These are phyloP conservation scores for Datisca glomerata DNA, from an alignment of 306 rosid genomes.

Conservation along the genomic window DNA sequence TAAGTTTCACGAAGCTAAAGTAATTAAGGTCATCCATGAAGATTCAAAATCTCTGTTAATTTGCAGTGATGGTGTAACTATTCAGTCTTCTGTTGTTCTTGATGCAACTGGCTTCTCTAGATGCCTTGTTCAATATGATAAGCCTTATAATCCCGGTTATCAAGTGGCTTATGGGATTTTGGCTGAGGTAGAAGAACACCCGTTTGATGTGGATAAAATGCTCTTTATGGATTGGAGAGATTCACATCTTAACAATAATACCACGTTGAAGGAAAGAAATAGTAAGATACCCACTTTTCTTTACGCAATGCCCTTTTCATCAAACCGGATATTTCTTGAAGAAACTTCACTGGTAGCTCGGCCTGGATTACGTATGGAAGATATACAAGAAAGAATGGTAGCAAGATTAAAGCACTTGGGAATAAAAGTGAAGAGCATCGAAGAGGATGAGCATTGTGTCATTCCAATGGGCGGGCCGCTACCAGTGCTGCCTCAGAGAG, in stretches of 20 bases:
- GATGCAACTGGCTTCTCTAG: conserved; percentile 97
- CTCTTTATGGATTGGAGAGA: conserved; percentile 99
- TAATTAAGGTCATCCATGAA: conserved; percentile 73
- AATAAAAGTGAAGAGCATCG: conserved; percentile 79
- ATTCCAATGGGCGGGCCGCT: conserved; percentile 99
- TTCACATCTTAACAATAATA: conserved; percentile 48
- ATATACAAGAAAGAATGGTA: conserved; percentile 88
- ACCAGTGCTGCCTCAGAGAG: conserved; percentile 89
- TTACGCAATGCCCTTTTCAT: conserved; percentile 97
- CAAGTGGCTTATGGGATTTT: conserved; percentile 96
- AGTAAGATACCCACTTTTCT: conserved; percentile 73
- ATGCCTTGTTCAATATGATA: conserved; percentile 83
- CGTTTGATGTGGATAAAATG: conserved; percentile 88
- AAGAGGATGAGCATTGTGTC: conserved; percentile 92
- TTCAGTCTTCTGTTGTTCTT: conserved; percentile 87
- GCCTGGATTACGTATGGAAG: conserved; percentile 75
- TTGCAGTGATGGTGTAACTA: conserved; percentile 81
- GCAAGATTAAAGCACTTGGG: conserved; percentile 83
- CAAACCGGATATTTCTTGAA: conserved; percentile 78
- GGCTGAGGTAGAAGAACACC: conserved; percentile 94
- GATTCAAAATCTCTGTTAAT: conserved; percentile 61
- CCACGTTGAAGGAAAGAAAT: conserved; percentile 59
- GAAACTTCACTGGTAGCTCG: conserved; percentile 95
- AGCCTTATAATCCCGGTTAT: conserved; percentile 92
- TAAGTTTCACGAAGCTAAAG: conserved; percentile 88